Conservation (phyloP, 257 asterid genomes). For the Solanum sparsipilum region DNA sequence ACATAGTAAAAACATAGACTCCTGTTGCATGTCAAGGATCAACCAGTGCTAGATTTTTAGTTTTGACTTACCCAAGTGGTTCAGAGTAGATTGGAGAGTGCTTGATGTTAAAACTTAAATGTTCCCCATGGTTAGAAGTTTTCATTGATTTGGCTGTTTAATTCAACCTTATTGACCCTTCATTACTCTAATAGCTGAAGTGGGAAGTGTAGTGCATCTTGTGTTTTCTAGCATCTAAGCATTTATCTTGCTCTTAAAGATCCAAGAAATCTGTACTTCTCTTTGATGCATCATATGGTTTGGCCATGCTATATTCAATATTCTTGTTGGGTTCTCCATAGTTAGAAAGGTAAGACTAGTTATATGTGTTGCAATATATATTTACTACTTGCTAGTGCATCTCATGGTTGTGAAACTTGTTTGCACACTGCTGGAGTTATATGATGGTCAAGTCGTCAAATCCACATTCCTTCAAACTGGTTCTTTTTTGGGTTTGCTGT, state of each 20-base stretch:
- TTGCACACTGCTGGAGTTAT: neutral
- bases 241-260: neutral
- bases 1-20: neutral
- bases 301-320: neutral
- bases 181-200: neutral
- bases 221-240: neutral
- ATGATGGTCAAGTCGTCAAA: neutral
- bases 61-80: neutral
- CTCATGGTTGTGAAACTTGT: neutral
- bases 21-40: neutral
- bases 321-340: neutral
- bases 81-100: neutral
- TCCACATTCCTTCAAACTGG: neutral
- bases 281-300: neutral
- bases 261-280: neutral
- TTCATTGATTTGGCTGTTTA: neutral
- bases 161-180: neutral
- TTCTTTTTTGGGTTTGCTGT: neutral
- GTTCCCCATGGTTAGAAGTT: neutral
- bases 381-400: neutral
- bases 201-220: neutral
- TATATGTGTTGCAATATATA: neutral
- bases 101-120: neutral
- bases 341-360: neutral
- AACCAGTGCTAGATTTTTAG: neutral